These are phyloP conservation scores for Arabis alpina DNA, from an alignment of 345 rosid genomes.

Conservation along the genomic window DNA sequence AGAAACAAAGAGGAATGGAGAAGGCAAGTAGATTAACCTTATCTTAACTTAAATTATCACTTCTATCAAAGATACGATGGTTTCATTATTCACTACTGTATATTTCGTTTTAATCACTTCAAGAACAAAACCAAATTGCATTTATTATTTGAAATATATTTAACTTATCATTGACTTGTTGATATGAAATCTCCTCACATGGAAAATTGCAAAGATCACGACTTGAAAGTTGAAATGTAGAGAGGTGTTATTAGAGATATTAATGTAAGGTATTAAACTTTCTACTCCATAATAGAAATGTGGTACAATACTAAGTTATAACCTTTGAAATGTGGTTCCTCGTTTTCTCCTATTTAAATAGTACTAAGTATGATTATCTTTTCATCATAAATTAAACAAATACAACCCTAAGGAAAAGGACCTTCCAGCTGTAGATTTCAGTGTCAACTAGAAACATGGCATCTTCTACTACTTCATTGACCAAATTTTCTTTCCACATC, in stretches of 20 bases:
- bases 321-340: constrained; percentile 11
- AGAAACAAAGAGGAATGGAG: not conserved
- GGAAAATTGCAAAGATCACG: constrained; percentile 33
- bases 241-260: not conserved
- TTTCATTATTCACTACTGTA: no score
- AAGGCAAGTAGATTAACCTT: not conserved
- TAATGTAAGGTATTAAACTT: not conserved
- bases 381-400: constrained; percentile 10
- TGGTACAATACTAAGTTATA: no score
- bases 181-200: constrained; percentile 33
- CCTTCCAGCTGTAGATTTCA: constrained; percentile 45
- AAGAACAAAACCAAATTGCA: not conserved
- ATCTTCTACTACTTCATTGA: constrained; percentile 45
- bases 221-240: constrained; percentile 38
- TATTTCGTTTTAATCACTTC: no score
- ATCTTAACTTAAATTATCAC: not conserved
- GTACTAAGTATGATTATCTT: constrained; percentile 11
- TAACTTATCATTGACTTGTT: constrained; percentile 30
- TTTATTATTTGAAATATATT: constrained; percentile 10
- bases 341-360: constrained; percentile 8
- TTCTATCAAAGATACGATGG: no score
- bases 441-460: constrained; percentile 46
- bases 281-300: no score
- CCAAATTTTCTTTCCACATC: constrained; percentile 46
- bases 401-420: constrained; percentile 36